Evolutionary conservation across 257 asterid species (phyloP), one percentile per base, ranked within the genome.

Genomic region (Solanum chaucha): DNA sequence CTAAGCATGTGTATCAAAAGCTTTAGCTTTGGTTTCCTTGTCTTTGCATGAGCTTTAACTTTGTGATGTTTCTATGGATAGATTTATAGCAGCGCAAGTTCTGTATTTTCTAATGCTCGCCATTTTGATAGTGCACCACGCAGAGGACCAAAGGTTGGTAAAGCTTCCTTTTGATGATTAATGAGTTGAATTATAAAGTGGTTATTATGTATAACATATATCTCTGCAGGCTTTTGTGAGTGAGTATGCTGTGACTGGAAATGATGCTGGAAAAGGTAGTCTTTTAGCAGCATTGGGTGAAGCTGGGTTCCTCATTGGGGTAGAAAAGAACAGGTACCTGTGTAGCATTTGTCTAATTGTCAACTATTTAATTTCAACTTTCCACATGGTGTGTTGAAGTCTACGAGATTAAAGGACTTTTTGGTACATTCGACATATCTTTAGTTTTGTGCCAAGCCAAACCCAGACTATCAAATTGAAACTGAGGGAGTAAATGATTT

Each of bases 211-310:
- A 61, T 80, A 46, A 20, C 32, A 22, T 67, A 77, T 32, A 68
- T 72, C 70, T 84, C 67, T 88, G 86, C 93, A 97, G 99, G 99
- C 97, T 84, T 97, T 97, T 93, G 98, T 95, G 87, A 97, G 99
- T 84, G 99, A 97, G 90, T 97, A 97, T 88, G 99, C 99, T 48
- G 99, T 97, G 91, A 92, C 92, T 22, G 97, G 94, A 90, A 70
- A 89, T 36, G 99, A 97, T 90, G 97, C 97, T 83, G 98, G 97
- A 71, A 90, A 86, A 38, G 99, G 99, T 40, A 97, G 95, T 91
- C 98, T 97, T 89, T 87, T 97, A 86, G 99, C 98, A 41, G 96
- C 98, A 77, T 81, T 97, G 48, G 99, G 94, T 87, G 99, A 97
- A 93, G 98, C 98, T 46, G 99, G 94, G 4, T 97, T 97, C 86